Base-by-base conservation (phyloP, 2,329 filamentous ascomycete genomes). In the Diplodia mutila region DNA sequence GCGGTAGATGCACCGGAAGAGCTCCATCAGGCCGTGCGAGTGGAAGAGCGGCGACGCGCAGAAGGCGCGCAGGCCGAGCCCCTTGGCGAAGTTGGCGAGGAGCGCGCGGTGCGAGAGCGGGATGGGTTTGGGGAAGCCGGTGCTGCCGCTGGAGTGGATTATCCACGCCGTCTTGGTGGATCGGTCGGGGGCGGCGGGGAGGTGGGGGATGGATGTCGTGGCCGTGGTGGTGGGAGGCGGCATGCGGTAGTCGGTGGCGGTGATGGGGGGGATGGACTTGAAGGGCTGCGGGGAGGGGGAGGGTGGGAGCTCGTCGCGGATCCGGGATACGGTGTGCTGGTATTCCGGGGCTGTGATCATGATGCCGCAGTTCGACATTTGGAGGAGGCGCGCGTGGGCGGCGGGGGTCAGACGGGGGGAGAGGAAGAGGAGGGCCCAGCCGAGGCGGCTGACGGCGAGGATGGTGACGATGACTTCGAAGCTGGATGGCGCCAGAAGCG, bases 121-220 rank as follows among this genome's bases (percentile, higher is more conserved):
- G 57, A 90, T 89, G 0, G 87, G 87, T 69, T 89, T 90, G 0
- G 88, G 87, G 0, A 89, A 78, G 0, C 87, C 87, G 0, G 88
- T 89, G 0, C 85, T 87, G 11, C 88, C 87, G 27, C 79, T 82
- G 1, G 82, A 84, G 70, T 85, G 83, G 21, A 85, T 79, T 61
- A 82, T 84, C 78, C 76, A 80, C 67, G 79, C 74, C 70, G 71
- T 18, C 48, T 48, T 21, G 71, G 69, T 5, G 66, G 61, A 18
- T 34, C 80, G 76, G 14, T 6, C 39, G 14, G 42, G 1, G 27
- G 0, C 7, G n/a, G 11, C 1, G 27, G 69, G 73, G 2, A 53
- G 59, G 2, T 71, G 61, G 23, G 78, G 72, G 2, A 42, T 29
- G 29, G 29, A 3, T 3, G 29, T 29, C 1, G 29, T 4, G 29